Conservation (phyloP, 2,329 filamentous ascomycete species). For the Ceratocystis cacaofunesta region DNA sequence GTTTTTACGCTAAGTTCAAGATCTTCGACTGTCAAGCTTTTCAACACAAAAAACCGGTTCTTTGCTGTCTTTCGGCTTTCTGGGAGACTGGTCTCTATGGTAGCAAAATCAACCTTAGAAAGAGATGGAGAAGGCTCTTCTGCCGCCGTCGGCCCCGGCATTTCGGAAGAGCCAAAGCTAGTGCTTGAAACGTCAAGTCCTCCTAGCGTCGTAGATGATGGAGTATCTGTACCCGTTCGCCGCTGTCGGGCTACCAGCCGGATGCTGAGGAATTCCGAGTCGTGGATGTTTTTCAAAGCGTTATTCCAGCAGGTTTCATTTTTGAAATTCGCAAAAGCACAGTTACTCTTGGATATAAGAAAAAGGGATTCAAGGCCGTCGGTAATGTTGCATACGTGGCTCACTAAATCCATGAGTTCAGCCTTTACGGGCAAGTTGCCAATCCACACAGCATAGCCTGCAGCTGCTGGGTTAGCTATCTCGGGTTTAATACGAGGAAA, state of each 20-base stretch:
- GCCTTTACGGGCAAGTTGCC: conserved; percentile 82
- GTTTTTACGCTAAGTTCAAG: conserved; percentile 77
- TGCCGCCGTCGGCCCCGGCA: background rate
- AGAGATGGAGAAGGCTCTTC: background rate
- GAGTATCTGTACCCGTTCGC: conserved; percentile 32
- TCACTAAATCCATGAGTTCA: conserved; percentile 68
- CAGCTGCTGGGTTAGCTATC: conserved; percentile 17
- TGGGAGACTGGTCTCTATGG: background rate
- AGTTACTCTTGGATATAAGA: conserved; percentile 92
- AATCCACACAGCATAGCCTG: conserved; percentile 86
- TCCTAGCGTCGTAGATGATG: background rate
- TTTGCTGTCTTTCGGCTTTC: conserved; percentile 14
- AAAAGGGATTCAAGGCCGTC: conserved; percentile 76
- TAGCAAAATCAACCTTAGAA: background rate
- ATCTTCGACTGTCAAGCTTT: conserved; percentile 83
- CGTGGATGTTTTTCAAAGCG: conserved; percentile 74
- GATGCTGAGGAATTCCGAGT: conserved; percentile 76
- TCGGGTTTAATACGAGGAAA: background rate
- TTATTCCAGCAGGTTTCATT: conserved; percentile 59
- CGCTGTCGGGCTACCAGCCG: conserved; percentile 68
- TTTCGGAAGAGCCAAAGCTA: background rate
- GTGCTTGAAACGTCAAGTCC: background rate
- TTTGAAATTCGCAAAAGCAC: conserved; percentile 89
- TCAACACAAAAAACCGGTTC: conserved; percentile 74
- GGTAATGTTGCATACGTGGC: conserved; percentile 73